Conservation (phyloP, 2,329 filamentous ascomycete genomes). For the Aureobasidium pullulans region DNA sequence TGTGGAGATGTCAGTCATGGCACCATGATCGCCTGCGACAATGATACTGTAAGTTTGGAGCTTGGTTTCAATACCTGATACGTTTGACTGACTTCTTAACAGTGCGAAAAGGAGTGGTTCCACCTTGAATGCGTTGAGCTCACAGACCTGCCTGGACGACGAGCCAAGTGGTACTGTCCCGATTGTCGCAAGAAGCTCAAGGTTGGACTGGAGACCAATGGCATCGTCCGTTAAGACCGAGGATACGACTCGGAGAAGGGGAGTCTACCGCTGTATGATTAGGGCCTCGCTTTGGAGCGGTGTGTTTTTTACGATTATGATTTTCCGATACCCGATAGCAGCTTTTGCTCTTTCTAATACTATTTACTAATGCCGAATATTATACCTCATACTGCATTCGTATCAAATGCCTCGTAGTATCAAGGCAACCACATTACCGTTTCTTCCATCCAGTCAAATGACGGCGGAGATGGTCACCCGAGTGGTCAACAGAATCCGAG, state of each 20-base stretch:
- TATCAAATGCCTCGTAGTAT: not conserved
- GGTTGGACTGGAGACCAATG: conserved; percentile 24
- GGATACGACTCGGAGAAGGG: not conserved
- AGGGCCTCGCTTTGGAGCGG: not conserved
- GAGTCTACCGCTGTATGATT: not conserved
- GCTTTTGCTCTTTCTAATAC: not conserved
- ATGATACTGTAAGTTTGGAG: conserved; percentile 56
- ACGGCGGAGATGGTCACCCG: not conserved
- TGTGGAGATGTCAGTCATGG: conserved; percentile 77
- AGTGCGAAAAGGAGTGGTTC: conserved; percentile 77
- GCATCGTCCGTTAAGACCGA: conserved; percentile 18
- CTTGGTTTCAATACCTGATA: not conserved
- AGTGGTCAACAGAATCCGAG: not conserved
- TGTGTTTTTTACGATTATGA: conserved; percentile 8
- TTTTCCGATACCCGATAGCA: conserved; percentile 8
- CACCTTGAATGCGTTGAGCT: conserved; percentile 71
- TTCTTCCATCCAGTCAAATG: not conserved
- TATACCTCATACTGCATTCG: not conserved
- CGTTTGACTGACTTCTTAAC: conserved; percentile 28
- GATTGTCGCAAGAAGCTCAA: conserved; percentile 55
- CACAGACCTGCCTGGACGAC: conserved; percentile 59
- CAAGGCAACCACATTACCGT: not conserved
- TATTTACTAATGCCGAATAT: not conserved
- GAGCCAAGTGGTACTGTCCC: conserved; percentile 79
- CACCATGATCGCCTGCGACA: conserved; percentile 78